Conservation (phyloP, 2,329 filamentous ascomycete genomes). For the Venturia pyrina region DNA sequence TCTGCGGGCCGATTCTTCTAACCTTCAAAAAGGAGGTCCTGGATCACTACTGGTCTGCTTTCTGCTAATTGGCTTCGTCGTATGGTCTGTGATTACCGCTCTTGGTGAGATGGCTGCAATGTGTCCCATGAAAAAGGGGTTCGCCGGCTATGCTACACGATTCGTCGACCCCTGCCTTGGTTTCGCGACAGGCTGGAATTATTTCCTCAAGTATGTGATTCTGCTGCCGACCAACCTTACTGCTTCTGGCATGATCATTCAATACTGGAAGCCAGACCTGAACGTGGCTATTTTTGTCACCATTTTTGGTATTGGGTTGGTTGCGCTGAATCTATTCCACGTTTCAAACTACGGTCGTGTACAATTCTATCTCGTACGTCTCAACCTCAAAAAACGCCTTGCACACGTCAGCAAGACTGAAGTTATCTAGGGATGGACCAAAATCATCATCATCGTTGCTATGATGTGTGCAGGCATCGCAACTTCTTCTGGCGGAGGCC, state of each 20-base stretch:
- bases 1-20: not conserved
- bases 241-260: slow-evolving; percentile 3
- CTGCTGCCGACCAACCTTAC: slow-evolving; percentile 3
- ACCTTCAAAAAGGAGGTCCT: slow-evolving; percentile 11
- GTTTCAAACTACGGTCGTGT: not conserved
- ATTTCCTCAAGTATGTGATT: slow-evolving; percentile 10
- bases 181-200: slow-evolving; percentile 10
- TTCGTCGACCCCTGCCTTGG: slow-evolving; percentile 13
- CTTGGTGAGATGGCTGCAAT: slow-evolving; percentile 12
- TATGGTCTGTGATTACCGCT: slow-evolving; percentile 11
- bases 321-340: slow-evolving; percentile 6
- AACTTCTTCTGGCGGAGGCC: slow-evolving; percentile 10
- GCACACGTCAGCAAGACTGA: not conserved
- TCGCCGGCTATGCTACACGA: slow-evolving; percentile 11
- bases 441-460: slow-evolving; percentile 1
- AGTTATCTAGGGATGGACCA: not conserved
- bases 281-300: slow-evolving; percentile 10
- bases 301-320: slow-evolving; percentile 3
- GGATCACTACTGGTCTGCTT: not conserved
- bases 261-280: slow-evolving; percentile 8
- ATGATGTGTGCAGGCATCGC: slow-evolving; percentile 12
- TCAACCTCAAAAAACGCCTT: not conserved
- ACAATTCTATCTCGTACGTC: slow-evolving; percentile 3
- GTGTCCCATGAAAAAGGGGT: slow-evolving; percentile 12
- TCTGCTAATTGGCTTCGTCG: slow-evolving; percentile 5